These are phyloP conservation scores for Diplotaxis tenuifolia DNA, from an alignment of 345 rosid genomes.

Conservation along the genomic window DNA sequence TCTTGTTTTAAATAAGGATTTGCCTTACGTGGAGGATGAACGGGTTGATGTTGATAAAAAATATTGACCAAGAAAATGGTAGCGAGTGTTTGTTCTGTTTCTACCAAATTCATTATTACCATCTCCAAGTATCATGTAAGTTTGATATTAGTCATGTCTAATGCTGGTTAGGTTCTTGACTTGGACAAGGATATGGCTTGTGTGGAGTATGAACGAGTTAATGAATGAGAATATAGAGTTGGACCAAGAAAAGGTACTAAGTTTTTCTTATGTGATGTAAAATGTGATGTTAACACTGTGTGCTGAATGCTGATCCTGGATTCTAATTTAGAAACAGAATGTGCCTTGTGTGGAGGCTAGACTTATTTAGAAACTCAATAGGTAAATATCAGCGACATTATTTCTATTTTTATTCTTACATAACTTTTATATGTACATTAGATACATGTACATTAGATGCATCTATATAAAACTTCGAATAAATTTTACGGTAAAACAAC, in stretches of 20 bases:
- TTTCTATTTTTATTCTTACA: too few relatives aligned
- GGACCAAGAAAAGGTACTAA: not conserved
- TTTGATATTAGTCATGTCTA: not conserved
- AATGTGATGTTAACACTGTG: not conserved
- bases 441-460: too few relatives aligned
- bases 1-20: not conserved
- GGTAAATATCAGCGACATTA: too few relatives aligned
- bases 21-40: not conserved
- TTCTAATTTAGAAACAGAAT: not conserved
- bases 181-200: not conserved
- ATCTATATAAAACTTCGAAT: too few relatives aligned
- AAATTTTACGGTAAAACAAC: too few relatives aligned
- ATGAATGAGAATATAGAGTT: not conserved
- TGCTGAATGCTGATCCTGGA: not conserved
- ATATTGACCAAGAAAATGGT: not conserved
- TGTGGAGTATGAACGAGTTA: not conserved
- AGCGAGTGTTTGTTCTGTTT: not conserved
- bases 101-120: too few relatives aligned
- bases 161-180: not conserved
- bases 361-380: too few relatives aligned
- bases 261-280: not conserved
- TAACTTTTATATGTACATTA: too few relatives aligned
- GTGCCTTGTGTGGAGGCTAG: not conserved
- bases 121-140: not conserved
- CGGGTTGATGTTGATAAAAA: not conserved